phyloP scores from a whole-genome alignment of 176 grass and related monocot species.

The Carex scoparia region DNA sequence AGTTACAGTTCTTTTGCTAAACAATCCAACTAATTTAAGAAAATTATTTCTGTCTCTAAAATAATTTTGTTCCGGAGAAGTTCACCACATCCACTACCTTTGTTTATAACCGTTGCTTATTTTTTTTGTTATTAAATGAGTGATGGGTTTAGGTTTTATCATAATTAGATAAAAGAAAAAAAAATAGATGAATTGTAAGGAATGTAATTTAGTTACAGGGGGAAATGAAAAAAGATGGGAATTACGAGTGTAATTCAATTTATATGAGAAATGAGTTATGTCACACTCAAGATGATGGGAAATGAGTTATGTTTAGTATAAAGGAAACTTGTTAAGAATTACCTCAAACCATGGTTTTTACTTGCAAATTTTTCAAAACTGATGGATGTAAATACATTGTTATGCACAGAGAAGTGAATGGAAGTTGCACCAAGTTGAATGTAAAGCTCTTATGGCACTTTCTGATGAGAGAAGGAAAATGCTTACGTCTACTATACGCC shows the following conservation, averaged over 20 bases:
- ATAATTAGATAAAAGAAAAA: too few species aligned
- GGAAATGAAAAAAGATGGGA: too few species aligned
- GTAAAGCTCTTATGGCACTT: slow-evolving; percentile 42
- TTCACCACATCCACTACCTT: not conserved
- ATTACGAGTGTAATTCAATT: too few species aligned
- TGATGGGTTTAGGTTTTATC: not conserved
- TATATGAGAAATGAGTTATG: too few species aligned
- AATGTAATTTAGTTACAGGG: too few species aligned
- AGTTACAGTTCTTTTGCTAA: not conserved
- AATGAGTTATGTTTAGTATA: too few species aligned
- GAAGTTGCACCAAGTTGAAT: slow-evolving; percentile 76
- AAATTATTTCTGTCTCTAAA: not conserved
- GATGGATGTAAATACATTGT: not conserved
- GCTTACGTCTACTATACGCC: slow-evolving; percentile 69
- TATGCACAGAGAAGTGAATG: slow-evolving; percentile 66
- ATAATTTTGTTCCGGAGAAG: not conserved
- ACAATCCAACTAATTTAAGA: not conserved
- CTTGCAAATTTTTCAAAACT: not conserved
- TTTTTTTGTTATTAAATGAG: not conserved
- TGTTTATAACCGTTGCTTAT: not conserved
- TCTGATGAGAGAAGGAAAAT: slow-evolving; percentile 65
- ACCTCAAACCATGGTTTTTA: not conserved
- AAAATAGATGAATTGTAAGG: too few species aligned
- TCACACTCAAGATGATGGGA: too few species aligned
- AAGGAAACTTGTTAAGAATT: not conserved